Percentiles rank a stretch among this genome's conserved stretches.
Evolutionary conservation across 129 eudicot species (phyloP).

Genomic region (sunflower (Helianthus annuus)): DNA sequence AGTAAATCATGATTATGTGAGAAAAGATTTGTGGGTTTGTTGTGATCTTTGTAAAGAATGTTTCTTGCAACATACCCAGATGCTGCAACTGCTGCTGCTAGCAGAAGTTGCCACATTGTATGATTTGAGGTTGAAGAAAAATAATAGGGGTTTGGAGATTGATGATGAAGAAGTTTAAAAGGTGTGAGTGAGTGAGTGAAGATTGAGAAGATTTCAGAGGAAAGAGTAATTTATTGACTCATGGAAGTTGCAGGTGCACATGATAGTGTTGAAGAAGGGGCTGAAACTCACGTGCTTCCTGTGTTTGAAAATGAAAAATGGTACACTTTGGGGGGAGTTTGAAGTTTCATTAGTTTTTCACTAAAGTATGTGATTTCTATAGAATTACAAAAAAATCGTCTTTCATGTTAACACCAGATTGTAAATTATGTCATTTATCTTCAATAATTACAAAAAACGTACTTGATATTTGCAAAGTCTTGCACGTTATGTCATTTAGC

Average conservation of each 20-base stretch:
- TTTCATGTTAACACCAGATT: too few species aligned
- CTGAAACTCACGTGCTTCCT: slow-evolving; percentile 38
- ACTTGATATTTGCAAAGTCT: too few species aligned
- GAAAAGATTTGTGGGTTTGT: slow-evolving; percentile 27
- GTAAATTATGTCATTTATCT: too few species aligned
- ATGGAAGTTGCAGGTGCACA: slow-evolving; percentile 10
- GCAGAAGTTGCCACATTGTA: slow-evolving; percentile 84
- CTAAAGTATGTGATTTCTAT: too few species aligned
- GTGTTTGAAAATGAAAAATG: slow-evolving; percentile 15
- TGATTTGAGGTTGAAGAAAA: slow-evolving; percentile 3
- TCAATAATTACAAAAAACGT: too few species aligned
- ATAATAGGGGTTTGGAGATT: slow-evolving; percentile 28
- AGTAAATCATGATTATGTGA: slow-evolving; percentile 15
- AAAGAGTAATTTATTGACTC: slow-evolving; percentile 14
- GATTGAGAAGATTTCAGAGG: slow-evolving; percentile 22
- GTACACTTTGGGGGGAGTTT: slow-evolving; percentile 36
- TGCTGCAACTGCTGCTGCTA: slow-evolving; percentile 87
- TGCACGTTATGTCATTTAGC: too few species aligned
- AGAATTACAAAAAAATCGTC: too few species aligned
- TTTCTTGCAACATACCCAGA: slow-evolving; percentile 73
- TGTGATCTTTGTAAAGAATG: slow-evolving; percentile 31
- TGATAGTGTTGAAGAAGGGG: slow-evolving; percentile 2
- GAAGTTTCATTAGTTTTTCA: not conserved
- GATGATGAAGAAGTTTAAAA: not conserved
- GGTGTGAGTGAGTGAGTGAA: slow-evolving; percentile 9